Conservation (phyloP, 2,329 filamentous ascomycete genomes). For the Fusarium concolor region DNA sequence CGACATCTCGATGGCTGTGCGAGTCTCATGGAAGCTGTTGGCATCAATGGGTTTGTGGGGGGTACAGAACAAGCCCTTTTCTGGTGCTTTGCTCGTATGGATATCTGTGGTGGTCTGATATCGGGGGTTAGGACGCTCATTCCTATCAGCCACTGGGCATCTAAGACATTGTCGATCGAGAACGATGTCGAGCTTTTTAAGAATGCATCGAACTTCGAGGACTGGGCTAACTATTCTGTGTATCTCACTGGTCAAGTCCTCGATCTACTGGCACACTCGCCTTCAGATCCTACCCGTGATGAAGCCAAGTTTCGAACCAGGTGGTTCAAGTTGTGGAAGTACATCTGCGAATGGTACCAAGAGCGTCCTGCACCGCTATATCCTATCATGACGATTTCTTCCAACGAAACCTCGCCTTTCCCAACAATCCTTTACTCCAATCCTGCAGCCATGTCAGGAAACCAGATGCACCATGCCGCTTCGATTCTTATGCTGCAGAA, state of each 20-base stretch:
- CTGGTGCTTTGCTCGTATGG: conserved; percentile 67
- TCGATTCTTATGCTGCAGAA: conserved; percentile 64
- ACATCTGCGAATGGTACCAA: conserved; percentile 57
- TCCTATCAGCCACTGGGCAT: conserved; percentile 60
- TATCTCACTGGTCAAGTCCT: conserved; percentile 60
- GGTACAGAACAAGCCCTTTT: conserved; percentile 63
- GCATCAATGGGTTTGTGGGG: conserved; percentile 63
- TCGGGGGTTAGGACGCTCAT: conserved; percentile 63
- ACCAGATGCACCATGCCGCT: conserved; percentile 66
- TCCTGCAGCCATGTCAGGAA: conserved; percentile 64
- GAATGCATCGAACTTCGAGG: conserved; percentile 53
- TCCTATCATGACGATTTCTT: conserved; percentile 51
- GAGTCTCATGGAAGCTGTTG: conserved; percentile 61
- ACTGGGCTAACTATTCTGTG: conserved; percentile 64
- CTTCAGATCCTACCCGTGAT: conserved; percentile 32
- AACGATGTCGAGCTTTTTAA: conserved; percentile 52
- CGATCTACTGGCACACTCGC: conserved; percentile 50
- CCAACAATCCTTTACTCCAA: conserved; percentile 63
- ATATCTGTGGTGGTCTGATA: conserved; percentile 65
- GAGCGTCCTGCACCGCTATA: conserved; percentile 52
- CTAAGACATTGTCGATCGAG: conserved; percentile 46
- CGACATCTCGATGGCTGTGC: conserved; percentile 65
- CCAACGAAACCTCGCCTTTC: conserved; percentile 60
- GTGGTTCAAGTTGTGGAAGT: conserved; percentile 55
- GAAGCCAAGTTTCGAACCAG: conserved; percentile 43